These are phyloP conservation scores for Sclerotinia sclerotiorum DNA, from an alignment of 2,329 filamentous ascomycete species.

Conservation along the genomic window DNA sequence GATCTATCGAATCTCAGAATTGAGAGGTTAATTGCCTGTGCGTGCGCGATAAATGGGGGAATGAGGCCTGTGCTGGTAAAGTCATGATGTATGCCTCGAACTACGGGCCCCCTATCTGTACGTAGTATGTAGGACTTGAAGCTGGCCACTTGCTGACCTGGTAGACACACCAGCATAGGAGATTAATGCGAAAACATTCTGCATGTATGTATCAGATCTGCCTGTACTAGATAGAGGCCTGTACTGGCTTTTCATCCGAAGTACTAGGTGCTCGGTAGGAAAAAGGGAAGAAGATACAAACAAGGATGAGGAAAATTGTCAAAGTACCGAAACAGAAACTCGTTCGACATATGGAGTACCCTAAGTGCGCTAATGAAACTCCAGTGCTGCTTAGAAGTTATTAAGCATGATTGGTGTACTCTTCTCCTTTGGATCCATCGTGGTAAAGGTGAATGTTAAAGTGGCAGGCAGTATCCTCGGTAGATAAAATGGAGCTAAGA, in stretches of 20 bases:
- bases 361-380: not conserved
- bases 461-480: too few relatives aligned
- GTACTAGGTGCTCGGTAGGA: not conserved
- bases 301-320: conserved; percentile 4
- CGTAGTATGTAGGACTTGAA: not conserved
- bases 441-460: too few relatives aligned
- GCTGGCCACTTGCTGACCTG: not conserved
- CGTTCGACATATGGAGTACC: not conserved
- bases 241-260: conserved; percentile 8
- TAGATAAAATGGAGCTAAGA: too few relatives aligned
- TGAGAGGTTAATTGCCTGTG: conserved; percentile 4
- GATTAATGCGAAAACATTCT: conserved; percentile 12
- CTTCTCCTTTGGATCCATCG: too few relatives aligned
- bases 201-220: not conserved
- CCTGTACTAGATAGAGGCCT: not conserved
- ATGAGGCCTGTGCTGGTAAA: conserved; percentile 9
- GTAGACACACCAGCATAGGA: not conserved
- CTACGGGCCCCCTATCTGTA: not conserved
- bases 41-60: conserved; percentile 4
- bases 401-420: too few relatives aligned
- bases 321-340: not conserved
- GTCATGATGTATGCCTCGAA: not conserved
- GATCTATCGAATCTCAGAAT: conserved; percentile 16
- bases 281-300: not conserved
- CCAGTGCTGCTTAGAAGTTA: too few relatives aligned